Percentiles rank a stretch among this genome's conserved stretches.
These are phyloP conservation scores for Epichloe sylvatica DNA, from an alignment of 2,329 filamentous ascomycete genomes.

Conservation along the genomic window DNA sequence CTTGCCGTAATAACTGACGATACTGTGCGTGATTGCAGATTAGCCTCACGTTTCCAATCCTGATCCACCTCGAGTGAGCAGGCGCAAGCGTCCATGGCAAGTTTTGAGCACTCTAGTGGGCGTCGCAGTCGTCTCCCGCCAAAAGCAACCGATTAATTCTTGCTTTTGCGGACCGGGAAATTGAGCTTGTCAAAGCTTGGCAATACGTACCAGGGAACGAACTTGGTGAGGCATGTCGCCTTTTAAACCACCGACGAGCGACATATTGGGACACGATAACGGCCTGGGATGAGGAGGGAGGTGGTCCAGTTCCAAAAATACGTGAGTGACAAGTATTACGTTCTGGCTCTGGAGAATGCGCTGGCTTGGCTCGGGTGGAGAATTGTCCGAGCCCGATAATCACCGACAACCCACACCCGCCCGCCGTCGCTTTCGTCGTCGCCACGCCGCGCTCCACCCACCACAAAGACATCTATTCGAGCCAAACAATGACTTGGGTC, in stretches of 20 bases:
- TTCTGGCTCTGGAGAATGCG: background rate
- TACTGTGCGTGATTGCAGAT: slow-evolving; percentile 43
- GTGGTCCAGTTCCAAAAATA: background rate
- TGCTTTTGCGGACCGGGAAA: background rate
- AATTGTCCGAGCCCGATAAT: slow-evolving; percentile 7
- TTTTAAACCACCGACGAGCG: slow-evolving; percentile 26
- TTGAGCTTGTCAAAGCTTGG: background rate
- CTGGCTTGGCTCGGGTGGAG: slow-evolving; percentile 5
- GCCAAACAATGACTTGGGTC: too few relatives aligned
- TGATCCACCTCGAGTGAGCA: too few relatives aligned
- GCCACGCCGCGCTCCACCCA: too few relatives aligned
- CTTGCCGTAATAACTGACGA: slow-evolving; percentile 77
- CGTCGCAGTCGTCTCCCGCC: background rate
- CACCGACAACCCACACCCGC: background rate
- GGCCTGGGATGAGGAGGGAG: background rate
- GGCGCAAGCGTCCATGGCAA: background rate
- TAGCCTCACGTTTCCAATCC: background rate
- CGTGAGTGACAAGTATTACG: slow-evolving; percentile 1
- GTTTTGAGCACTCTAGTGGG: background rate
- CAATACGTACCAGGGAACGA: slow-evolving; percentile 37
- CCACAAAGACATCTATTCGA: too few relatives aligned
- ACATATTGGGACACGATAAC: slow-evolving; percentile 17
- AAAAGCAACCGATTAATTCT: background rate
- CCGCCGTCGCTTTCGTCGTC: too few relatives aligned
- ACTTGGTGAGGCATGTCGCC: slow-evolving; percentile 44